Percentiles rank a stretch among this genome's conserved stretches.
phyloP scores from a whole-genome alignment of 768 basidiomycete genomes.

The Tricholoma hemisulphureum region DNA sequence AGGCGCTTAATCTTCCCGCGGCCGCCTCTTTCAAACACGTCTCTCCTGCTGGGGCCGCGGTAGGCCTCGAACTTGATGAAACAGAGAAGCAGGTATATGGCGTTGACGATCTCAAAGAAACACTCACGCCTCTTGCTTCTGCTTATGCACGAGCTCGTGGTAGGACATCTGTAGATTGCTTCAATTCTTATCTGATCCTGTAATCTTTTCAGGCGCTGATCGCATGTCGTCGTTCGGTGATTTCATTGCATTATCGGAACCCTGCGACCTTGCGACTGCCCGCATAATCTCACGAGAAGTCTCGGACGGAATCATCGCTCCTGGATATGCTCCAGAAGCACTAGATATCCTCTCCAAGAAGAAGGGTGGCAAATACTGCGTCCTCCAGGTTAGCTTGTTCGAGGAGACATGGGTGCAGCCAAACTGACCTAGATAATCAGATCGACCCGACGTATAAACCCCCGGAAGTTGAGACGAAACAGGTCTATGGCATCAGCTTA shows the following conservation, averaged over 20 bases:
- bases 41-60: constrained; percentile 95
- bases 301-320: constrained; percentile 97
- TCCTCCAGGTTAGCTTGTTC: constrained; percentile 69
- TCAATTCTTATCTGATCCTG: neutral
- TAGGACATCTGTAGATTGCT: constrained; percentile 26
- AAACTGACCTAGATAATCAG: constrained; percentile 37
- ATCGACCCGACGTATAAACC: constrained; percentile 87
- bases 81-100: constrained; percentile 93
- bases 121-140: constrained; percentile 82
- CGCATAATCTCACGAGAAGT: constrained; percentile 98
- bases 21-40: constrained; percentile 99
- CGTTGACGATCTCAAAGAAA: constrained; percentile 91
- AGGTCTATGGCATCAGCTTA: constrained; percentile 89
- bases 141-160: constrained; percentile 97
- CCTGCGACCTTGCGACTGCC: constrained; percentile 92
- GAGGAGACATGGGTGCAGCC: neutral
- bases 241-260: constrained; percentile 92
- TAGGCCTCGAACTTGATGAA: constrained; percentile 79
- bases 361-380: constrained; percentile 98
- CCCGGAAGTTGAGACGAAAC: constrained; percentile 81
- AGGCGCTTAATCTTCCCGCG: constrained; percentile 83
- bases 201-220: constrained; percentile 69
- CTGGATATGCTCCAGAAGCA: constrained; percentile 85
- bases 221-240: constrained; percentile 99
- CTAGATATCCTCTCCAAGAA: constrained; percentile 91